These are phyloP conservation scores for Ophiostoma sp. DNA, from an alignment of 2,329 filamentous ascomycete genomes.

Conservation along the genomic window DNA sequence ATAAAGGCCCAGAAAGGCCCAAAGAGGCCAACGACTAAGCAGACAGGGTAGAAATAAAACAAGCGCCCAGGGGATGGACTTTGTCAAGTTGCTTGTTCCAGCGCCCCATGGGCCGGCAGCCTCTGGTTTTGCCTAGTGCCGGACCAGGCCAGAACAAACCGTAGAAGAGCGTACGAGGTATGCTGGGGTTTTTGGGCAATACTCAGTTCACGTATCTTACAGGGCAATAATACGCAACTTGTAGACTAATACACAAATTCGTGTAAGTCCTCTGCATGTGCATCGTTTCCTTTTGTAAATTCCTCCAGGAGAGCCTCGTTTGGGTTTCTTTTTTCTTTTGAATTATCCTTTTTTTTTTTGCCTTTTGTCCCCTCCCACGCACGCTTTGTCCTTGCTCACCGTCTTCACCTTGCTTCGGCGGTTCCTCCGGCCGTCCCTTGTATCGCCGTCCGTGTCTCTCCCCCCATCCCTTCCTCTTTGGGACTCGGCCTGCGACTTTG, in stretches of 20 bases:
- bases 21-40: neutral
- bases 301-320: neutral
- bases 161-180: neutral
- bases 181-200: neutral
- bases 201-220: neutral
- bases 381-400: neutral
- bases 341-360: neutral
- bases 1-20: neutral
- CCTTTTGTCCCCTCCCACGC: neutral
- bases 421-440: neutral
- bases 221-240: neutral
- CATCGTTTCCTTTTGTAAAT: neutral
- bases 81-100: neutral
- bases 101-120: neutral
- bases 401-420: slow-evolving; percentile 5
- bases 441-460: neutral
- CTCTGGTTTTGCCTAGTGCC: slow-evolving; percentile 2
- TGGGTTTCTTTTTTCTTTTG: neutral
- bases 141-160: neutral
- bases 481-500: neutral
- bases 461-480: neutral
- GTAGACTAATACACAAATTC: neutral
- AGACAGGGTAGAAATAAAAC: neutral
- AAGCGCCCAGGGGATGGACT: slow-evolving; percentile 9
- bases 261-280: slow-evolving; percentile 10